phyloP scores from a whole-genome alignment of 768 basidiomycete genomes.

The Suillus weaverae region DNA sequence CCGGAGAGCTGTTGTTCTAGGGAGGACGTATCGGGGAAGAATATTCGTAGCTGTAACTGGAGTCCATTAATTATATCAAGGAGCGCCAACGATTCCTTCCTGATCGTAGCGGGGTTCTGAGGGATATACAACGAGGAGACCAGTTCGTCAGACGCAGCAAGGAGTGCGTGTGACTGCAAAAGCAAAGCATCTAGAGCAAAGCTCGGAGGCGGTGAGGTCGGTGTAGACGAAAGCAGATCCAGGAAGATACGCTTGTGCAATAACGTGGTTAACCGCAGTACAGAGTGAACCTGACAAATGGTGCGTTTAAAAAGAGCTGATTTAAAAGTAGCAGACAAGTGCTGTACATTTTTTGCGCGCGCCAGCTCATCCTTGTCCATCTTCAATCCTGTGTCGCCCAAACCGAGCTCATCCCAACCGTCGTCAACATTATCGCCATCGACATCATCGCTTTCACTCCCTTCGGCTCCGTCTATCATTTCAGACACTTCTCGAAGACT shows the following conservation, averaged over 20 bases:
- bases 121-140: slow-evolving; percentile 66
- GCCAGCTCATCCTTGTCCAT: slow-evolving; percentile 53
- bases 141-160: slow-evolving; percentile 63
- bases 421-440: slow-evolving; percentile 36
- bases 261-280: slow-evolving; percentile 58
- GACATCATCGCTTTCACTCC: slow-evolving; percentile 28
- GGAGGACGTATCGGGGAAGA: slow-evolving; percentile 24
- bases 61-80: slow-evolving; percentile 39
- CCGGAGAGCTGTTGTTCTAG: slow-evolving; percentile 26
- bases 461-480: slow-evolving; percentile 45
- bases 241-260: slow-evolving; percentile 62
- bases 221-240: slow-evolving; percentile 44
- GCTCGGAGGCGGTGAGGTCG: slow-evolving; percentile 25
- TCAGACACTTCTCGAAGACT: slow-evolving; percentile 56
- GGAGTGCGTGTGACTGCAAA: slow-evolving; percentile 48
- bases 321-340: slow-evolving; percentile 2
- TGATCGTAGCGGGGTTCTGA: slow-evolving; percentile 49
- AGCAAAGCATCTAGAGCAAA: slow-evolving; percentile 52
- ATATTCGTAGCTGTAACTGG: slow-evolving; percentile 25
- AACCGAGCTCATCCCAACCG: slow-evolving; percentile 64
- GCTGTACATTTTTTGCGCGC: slow-evolving; percentile 56
- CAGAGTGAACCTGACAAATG: slow-evolving; percentile 49
- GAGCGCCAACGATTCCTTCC: slow-evolving; percentile 40
- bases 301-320: slow-evolving; percentile 7
- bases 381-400: slow-evolving; percentile 44